Base-by-base conservation (phyloP, 441 rosid genomes). In the Melianthus villosus region DNA sequence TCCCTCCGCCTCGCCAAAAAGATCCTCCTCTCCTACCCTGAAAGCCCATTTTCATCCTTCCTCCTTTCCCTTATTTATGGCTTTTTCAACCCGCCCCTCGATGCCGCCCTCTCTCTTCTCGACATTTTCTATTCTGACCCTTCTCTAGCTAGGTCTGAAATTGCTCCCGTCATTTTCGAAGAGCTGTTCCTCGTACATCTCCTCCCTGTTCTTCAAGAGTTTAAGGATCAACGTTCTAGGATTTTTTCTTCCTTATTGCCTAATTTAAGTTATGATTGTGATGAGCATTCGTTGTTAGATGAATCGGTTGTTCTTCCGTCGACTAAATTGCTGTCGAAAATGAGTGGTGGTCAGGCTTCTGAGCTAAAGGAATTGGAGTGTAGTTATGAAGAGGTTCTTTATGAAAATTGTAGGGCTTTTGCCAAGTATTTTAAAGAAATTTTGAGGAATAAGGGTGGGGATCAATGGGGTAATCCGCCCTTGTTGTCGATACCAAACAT, bases 341-440 rank as follows among this genome's bases (percentile, higher is more conserved):
- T 78, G 65, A 74, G 67, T 1, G 67, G 69, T 0, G 59, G 46
- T 38, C 82, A 78, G 49, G 72, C 72, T 6, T 32, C 52, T 12
- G 62, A 62, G 59, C 48, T 78, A 36, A 75, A 63, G 60, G 69
- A 50, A 20, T 16, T 75, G 45, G 89, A 78, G 61, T 48, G 53
- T 11, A 39, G 18, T 26, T 69, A 74, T 15, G 80, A 63, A 41
- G 65, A 58, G 46, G 67, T 56, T 51, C 37, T 75, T 28, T 73
- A 78, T 28, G 72, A 69, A 44, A 78, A 78, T 42, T 74, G 80
- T 42, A 58, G 62, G 41, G 71, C 57, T 46, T 57, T 67, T 25
- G 72, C 58, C 4, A 33, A 42, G 10, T 75, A 65, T 28, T 78
- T 78, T 31, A 53, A 44, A 44, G 56, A 63, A 2, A 64, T 72